Conservation (phyloP, 805 yeast genomes). For the Kodamaea kaohsiungensis region DNA sequence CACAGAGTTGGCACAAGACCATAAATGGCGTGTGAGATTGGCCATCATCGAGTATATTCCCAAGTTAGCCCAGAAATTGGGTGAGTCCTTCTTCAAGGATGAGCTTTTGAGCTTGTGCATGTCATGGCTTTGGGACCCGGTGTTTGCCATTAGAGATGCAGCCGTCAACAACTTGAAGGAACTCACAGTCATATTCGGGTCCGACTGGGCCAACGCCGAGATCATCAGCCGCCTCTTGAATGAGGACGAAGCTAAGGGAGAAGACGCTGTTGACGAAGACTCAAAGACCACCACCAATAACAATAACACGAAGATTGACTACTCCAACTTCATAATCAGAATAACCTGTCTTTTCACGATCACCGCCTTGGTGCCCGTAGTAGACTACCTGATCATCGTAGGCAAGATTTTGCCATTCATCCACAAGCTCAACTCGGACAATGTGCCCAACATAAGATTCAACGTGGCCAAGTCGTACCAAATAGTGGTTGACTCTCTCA, state of each 20-base stretch:
- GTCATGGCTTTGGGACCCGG: conserved; percentile 99
- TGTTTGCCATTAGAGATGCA: conserved; percentile 93
- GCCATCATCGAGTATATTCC: conserved; percentile 98
- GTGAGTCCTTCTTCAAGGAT: conserved; percentile 89
- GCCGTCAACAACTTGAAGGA: conserved; percentile 83
- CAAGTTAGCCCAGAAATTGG: conserved; percentile 88
- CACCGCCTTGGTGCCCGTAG: conserved; percentile 76
- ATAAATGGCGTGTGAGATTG: conserved; percentile 95
- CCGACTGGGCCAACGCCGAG: conserved; percentile 88
- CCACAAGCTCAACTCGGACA: conserved; percentile 67
- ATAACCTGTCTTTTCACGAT: conserved; percentile 88
- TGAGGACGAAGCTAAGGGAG: conserved; percentile 17
- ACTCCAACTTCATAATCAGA: conserved; percentile 83
- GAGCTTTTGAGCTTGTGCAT: conserved; percentile 87
- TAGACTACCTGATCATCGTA: conserved; percentile 55
- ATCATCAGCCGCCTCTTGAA: conserved; percentile 72
- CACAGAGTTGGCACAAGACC: conserved; percentile 92
- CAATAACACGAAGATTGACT: conserved; percentile 38
- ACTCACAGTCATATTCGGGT: conserved; percentile 84
- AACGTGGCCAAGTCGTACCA: conserved; percentile 87
- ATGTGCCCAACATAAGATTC: conserved; percentile 93
- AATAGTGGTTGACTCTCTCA: conserved; percentile 56
- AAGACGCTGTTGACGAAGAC: conserved; percentile 22
- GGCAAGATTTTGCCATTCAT: conserved; percentile 79
- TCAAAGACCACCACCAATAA: conserved; percentile 19